Base-by-base conservation (phyloP, 1,284 basidiomycete genomes). In the Erythrobasidium hasegawianum region DNA sequence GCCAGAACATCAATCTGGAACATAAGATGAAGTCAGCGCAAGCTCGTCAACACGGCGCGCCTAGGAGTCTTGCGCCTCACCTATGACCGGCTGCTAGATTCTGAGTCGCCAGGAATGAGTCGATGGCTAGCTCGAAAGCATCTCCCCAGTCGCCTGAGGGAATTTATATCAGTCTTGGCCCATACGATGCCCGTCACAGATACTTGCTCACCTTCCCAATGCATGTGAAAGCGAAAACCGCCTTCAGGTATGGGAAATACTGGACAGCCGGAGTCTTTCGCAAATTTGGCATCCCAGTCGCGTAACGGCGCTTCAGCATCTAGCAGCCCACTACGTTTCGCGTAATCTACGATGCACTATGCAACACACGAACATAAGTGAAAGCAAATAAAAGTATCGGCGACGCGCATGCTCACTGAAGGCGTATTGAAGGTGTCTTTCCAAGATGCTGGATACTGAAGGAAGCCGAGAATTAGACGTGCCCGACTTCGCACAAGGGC, bases 91-190 rank as follows among this genome's bases (percentile, higher is more conserved):
- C 45, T 16, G 26, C 16, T n/a, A 59, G 18, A 24, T 38, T 24
- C 27, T 59, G 58, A 9, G 58, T 59, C n/a, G 58, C 58, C 10
- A 59, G 29, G 24, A 47, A 59, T 4, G 58, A 59, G 24, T 59
- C 58, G 43, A 59, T 47, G 3, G 58, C 24, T 14, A 59, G 41
- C 11, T 52, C 24, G 24, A 59, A 59, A 13, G 43, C 58, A 13
- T 29, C 22, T 49, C 16, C 20, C 58, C 58, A 59, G 2, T 7
- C 13, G 13, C 58, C 58, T 59, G 57, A 13, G 27, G 11, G 20
- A 2, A 22, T 20, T 24, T 20, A 26, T 38, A 10, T 18, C 14
- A 33, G 33, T 11, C 11, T 33, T 33, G 33, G 5, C 4, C 33
- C 5, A 33, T 33, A 33, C 33, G 5, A 33, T 33, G 5, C 5